Evolutionary conservation across 2,329 filamentous ascomycete genomes (phyloP).

Genomic region (Epichloe amarillans): DNA sequence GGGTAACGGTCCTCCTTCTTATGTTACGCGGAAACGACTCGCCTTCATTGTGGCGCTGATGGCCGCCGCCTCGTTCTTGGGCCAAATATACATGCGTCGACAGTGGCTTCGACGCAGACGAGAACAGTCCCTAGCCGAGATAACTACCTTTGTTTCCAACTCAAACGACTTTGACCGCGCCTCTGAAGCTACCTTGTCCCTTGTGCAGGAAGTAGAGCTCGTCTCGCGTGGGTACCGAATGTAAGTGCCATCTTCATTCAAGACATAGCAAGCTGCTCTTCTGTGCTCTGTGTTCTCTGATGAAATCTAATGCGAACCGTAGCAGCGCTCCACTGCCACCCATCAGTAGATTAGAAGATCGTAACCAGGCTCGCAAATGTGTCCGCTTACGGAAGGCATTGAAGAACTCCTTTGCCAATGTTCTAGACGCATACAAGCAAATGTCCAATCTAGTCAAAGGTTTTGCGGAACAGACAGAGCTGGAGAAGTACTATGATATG

Average conservation of each 20-base stretch:
- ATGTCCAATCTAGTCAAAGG: constrained; percentile 55
- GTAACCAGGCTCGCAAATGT: constrained; percentile 66
- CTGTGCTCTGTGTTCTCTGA: too few species aligned
- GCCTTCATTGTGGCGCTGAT: constrained; percentile 34
- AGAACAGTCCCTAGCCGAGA: constrained; percentile 57
- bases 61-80: constrained; percentile 38
- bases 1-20: constrained; percentile 33
- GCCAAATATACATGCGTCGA: constrained; percentile 60
- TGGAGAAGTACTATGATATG: constrained; percentile 88
- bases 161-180: constrained; percentile 73
- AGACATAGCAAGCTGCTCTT: background rate
- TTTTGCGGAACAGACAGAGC: constrained; percentile 64
- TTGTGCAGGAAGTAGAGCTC: constrained; percentile 91
- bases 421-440: constrained; percentile 59
- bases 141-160: constrained; percentile 54
- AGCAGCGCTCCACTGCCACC: constrained; percentile 84
- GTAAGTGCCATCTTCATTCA: constrained; percentile 31
- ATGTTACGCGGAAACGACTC: constrained; percentile 43
- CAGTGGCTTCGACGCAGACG: constrained; percentile 73
- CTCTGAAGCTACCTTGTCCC: constrained; percentile 59
- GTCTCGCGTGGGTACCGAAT: constrained; percentile 83
- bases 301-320: constrained; percentile 1
- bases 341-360: constrained; percentile 82
- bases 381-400: constrained; percentile 66
- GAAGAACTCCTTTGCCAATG: constrained; percentile 52